Base-by-base conservation (phyloP, 176 grass and related monocot species). In the Melocanna baccifera region DNA sequence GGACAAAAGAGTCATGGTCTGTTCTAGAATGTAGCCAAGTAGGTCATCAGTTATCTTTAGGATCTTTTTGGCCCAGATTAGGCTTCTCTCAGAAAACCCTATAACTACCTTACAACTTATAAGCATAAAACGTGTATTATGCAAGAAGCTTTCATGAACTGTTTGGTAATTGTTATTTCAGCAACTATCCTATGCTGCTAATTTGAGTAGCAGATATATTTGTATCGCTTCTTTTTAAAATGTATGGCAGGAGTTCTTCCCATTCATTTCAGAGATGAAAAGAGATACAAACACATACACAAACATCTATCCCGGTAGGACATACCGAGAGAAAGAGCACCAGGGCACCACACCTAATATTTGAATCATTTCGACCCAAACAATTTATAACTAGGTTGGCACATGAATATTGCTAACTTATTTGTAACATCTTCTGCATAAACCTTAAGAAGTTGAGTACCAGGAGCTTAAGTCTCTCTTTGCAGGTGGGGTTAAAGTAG, bases 171-270 rank as follows among this genome's bases (percentile, higher is more conserved):
- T 9, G 23, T 47, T 79, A 22, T 65, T 84, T 51, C 14, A 62
- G 52, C 22, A 85, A 61, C 6, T 73, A 83, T 7, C 57, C 29
- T 22, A 40, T 52, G 13, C 75, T 62, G 6, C 28, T 70, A 78
- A n/a, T 81, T 86, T 81, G 37, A 16, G 34, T 80, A 41, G 68
- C 57, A 66, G 51, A 65, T 80, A 32, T 80, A 50, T 69, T 25
- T 40, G 5, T 58, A 22, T 58, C 25, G 65, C 59, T 42, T 42
- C 40, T 42, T 42, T 42, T 42, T 42, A 42, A 42, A 42, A 9
- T 7, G 40, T 10, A 42, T 42, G 40, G 40, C 40, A 42, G 40
- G 40, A 42, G 40, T 8, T 42, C 9, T 42, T 7, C 9, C 45
- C 45, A 47, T 14, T 47, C 45, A 47, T 47, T 47, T 47, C 45